A percentile compares a stretch with the other conserved stretches of the same genome.
Conservation (phyloP, 768 basidiomycete species). For the Favolaschia claudopus region DNA sequence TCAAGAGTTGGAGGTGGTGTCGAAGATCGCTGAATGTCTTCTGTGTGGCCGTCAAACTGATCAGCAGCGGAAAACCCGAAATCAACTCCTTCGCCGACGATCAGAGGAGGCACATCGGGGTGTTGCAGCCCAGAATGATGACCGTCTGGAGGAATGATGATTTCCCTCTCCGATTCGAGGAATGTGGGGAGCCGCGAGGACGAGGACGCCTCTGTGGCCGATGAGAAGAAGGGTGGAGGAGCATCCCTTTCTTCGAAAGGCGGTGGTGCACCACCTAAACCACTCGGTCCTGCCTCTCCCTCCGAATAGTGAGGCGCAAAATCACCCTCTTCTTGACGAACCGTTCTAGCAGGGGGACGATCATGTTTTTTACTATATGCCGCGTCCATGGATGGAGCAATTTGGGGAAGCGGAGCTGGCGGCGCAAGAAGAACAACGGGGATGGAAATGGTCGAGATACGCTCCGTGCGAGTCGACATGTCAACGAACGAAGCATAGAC, state of each 20-base stretch:
- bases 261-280: constrained; percentile 70
- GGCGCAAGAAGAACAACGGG: constrained; percentile 79
- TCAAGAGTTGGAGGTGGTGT: constrained; percentile 83
- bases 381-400: constrained; percentile 72
- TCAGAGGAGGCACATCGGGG: constrained; percentile 40
- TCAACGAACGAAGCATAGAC: constrained; percentile 83
- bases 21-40: constrained; percentile 65
- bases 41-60: constrained; percentile 84
- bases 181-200: constrained; percentile 74
- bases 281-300: constrained; percentile 80
- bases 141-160: constrained; percentile 64
- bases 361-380: constrained; percentile 92
- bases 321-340: constrained; percentile 73
- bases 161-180: constrained; percentile 80
- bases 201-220: constrained; percentile 63
- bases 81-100: constrained; percentile 77
- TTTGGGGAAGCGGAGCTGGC: constrained; percentile 80
- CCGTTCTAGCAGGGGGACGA: constrained; percentile 74
- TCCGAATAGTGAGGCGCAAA: constrained; percentile 71
- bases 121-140: constrained; percentile 46
- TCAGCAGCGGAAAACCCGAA: constrained; percentile 78
- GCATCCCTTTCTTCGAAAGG: constrained; percentile 87
- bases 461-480: constrained; percentile 71
- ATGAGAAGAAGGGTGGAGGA: constrained; percentile 75
- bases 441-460: constrained; percentile 66